Evolutionary conservation across 1,139 yeast genomes (phyloP).

Genomic region (Eremothecium cymbalariae): DNA sequence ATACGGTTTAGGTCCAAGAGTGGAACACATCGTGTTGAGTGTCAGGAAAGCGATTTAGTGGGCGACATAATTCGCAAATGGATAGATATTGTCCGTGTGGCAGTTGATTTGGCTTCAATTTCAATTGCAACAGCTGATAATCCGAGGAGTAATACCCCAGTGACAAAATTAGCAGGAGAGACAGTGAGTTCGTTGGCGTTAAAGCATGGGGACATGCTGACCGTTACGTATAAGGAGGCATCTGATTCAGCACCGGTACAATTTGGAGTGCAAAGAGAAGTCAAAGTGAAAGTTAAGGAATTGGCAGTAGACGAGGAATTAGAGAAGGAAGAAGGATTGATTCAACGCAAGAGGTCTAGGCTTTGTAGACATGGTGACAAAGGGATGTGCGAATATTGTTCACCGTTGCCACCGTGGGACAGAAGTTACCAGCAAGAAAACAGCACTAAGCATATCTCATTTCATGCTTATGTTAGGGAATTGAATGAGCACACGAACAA

Average conservation of each 20-base stretch:
- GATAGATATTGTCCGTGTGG: slow-evolving; percentile 24
- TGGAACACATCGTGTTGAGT: slow-evolving; percentile 67
- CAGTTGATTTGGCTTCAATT: slow-evolving; percentile 22
- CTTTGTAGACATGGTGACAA: slow-evolving; percentile 84
- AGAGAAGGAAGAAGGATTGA: slow-evolving; percentile 64
- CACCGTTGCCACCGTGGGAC: slow-evolving; percentile 96
- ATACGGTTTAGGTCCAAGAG: slow-evolving; percentile 76
- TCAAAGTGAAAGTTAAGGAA: slow-evolving; percentile 31
- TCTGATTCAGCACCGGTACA: slow-evolving; percentile 5
- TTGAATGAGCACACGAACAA: slow-evolving; percentile 64
- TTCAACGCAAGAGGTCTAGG: slow-evolving; percentile 50
- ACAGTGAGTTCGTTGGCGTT: slow-evolving; percentile 48
- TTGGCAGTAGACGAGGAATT: slow-evolving; percentile 60
- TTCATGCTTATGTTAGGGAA: slow-evolving; percentile 73
- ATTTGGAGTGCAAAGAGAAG: background rate
- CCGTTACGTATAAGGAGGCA: slow-evolving; percentile 40
- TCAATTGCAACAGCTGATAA: slow-evolving; percentile 33
- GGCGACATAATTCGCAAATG: slow-evolving; percentile 39
- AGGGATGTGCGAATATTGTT: slow-evolving; percentile 97
- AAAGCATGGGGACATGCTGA: slow-evolving; percentile 80
- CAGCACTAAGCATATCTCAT: slow-evolving; percentile 80
- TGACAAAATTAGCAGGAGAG: slow-evolving; percentile 38
- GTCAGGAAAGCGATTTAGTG: slow-evolving; percentile 44
- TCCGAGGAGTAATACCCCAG: slow-evolving; percentile 35
- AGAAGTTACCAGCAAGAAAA: slow-evolving; percentile 63